These are phyloP conservation scores for Rhodamnia rubescens DNA, from an alignment of 345 rosid species.

Conservation along the genomic window DNA sequence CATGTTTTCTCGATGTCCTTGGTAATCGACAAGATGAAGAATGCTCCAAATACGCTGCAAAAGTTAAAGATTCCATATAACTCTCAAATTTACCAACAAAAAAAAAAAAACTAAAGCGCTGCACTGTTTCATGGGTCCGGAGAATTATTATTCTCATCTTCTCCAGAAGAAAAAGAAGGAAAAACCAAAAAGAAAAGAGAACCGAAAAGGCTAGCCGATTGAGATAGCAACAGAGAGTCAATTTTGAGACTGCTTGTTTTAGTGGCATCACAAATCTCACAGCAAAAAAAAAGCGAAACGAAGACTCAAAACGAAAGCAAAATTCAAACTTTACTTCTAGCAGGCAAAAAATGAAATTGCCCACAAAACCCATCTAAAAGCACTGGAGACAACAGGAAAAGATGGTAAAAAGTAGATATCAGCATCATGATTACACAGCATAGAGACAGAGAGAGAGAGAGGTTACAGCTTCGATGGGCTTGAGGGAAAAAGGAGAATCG, in stretches of 20 bases:
- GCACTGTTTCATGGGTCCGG: neutral
- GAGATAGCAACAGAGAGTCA: neutral
- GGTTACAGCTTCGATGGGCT: slow-evolving; percentile 81
- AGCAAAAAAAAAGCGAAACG: neutral
- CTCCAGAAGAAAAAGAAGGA: neutral
- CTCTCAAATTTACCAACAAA: neutral
- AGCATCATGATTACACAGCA: neutral
- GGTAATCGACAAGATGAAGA: neutral
- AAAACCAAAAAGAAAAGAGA: neutral
- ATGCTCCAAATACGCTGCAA: neutral
- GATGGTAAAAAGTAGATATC: neutral
- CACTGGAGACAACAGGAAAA: neutral
- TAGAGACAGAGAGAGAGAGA: neutral
- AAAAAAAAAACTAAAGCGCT: neutral
- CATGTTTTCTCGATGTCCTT: neutral
- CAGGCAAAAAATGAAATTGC: neutral
- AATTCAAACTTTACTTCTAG: neutral
- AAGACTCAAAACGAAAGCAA: neutral
- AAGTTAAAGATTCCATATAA: neutral
- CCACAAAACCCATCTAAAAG: neutral
- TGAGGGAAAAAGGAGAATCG: slow-evolving; percentile 74
- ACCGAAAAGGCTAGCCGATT: neutral
- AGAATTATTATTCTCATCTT: neutral
- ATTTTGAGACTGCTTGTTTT: neutral
- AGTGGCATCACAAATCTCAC: neutral